Evolutionary conservation across 2,329 filamentous ascomycete genomes (phyloP).

Genomic region (Monilinia polystroma): DNA sequence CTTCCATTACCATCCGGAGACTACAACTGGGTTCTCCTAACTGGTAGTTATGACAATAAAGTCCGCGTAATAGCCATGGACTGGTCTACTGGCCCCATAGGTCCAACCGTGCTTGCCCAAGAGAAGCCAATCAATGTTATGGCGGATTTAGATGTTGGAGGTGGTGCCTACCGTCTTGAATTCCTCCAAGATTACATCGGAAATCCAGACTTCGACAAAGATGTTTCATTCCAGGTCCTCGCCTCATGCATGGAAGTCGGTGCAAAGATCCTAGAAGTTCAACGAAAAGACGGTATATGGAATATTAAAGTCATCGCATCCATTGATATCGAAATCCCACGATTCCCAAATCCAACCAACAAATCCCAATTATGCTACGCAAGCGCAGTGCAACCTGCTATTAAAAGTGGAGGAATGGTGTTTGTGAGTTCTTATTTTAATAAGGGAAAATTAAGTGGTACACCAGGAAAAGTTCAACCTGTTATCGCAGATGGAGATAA

Average conservation of each 20-base stretch:
- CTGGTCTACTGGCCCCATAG: background rate
- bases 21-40: constrained; percentile 62
- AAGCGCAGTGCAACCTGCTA: constrained; percentile 61
- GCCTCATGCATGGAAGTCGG: constrained; percentile 96
- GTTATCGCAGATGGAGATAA: constrained; percentile 29
- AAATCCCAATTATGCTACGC: constrained; percentile 94
- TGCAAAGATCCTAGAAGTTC: constrained; percentile 59
- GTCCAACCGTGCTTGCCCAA: background rate
- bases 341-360: constrained; percentile 52
- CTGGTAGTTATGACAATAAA: constrained; percentile 88
- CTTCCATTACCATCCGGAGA: constrained; percentile 58
- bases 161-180: constrained; percentile 88
- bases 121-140: constrained; percentile 43
- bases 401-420: constrained; percentile 20
- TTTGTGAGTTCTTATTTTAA: constrained; percentile 20
- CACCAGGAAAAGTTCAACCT: background rate
- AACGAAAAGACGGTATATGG: constrained; percentile 49
- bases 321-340: background rate
- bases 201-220: constrained; percentile 20
- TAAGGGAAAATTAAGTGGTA: constrained; percentile 18
- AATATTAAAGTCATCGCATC: constrained; percentile 54
- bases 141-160: constrained; percentile 56
- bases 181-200: constrained; percentile 45
- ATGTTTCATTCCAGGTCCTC: constrained; percentile 54
- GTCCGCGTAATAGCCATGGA: constrained; percentile 63